Conservation (phyloP, 163 green algal species). For the Trebouxia gelatinosa region DNA sequence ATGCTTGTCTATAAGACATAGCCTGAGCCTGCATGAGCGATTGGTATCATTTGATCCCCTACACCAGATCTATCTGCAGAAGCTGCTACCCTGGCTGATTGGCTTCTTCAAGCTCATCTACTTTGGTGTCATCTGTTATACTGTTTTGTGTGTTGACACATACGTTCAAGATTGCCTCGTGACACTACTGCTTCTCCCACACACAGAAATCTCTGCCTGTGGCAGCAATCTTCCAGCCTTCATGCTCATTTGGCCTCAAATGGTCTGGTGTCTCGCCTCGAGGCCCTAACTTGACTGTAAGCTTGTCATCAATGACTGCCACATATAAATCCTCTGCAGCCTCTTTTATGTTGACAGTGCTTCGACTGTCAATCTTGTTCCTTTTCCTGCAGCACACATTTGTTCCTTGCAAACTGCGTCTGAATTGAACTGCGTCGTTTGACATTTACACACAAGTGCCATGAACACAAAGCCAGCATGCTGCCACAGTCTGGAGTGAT, state of each 20-base stretch:
- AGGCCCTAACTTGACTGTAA: slow-evolving; percentile 66
- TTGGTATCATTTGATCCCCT: too few species aligned
- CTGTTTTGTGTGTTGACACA: background rate
- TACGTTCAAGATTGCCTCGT: too few species aligned
- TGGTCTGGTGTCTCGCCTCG: slow-evolving; percentile 47
- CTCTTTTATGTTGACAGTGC: slow-evolving; percentile 50
- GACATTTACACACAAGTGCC: background rate
- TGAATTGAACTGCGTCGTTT: background rate
- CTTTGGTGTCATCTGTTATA: too few species aligned
- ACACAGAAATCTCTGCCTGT: slow-evolving; percentile 58
- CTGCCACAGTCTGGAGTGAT: background rate
- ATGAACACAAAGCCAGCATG: background rate
- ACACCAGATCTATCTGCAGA: too few species aligned
- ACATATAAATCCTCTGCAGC: slow-evolving; percentile 63
- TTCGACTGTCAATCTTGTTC: slow-evolving; percentile 43
- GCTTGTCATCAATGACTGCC: slow-evolving; percentile 42
- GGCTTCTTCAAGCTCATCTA: too few species aligned
- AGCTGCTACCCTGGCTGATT: too few species aligned
- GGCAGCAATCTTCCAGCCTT: slow-evolving; percentile 54
- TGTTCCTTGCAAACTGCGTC: background rate
- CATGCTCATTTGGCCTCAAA: slow-evolving; percentile 40
- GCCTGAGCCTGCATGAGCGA: too few species aligned
- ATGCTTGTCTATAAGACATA: too few species aligned
- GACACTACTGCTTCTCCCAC: slow-evolving; percentile 49
- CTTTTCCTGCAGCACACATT: slow-evolving; percentile 45